phyloP scores from a whole-genome alignment of 148 eudicot genomes.

The Rhododendron kiyosumense region DNA sequence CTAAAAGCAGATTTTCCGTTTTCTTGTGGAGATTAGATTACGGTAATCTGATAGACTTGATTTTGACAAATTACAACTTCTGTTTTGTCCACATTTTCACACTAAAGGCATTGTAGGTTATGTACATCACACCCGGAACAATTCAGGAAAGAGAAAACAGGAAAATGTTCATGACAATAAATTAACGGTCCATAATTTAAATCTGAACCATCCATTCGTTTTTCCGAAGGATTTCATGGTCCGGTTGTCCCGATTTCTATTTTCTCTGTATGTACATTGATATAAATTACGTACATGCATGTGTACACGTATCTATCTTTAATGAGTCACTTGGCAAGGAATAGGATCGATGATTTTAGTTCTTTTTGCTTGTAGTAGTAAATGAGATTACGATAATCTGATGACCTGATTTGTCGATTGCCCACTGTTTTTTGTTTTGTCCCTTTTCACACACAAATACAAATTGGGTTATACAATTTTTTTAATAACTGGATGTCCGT shows the following conservation, averaged over 20 bases:
- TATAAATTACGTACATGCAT: neutral
- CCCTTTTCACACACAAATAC: neutral
- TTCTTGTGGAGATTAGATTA: neutral
- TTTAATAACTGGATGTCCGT: neutral
- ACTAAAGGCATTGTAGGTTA: neutral
- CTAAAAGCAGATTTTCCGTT: neutral
- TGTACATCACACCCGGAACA: neutral
- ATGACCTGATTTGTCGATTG: neutral
- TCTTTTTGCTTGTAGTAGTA: neutral
- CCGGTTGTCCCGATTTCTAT: too few relatives aligned
- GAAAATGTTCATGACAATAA: too few relatives aligned
- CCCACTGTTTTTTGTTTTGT: neutral
- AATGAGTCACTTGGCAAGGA: neutral
- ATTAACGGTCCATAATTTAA: too few relatives aligned
- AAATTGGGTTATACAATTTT: neutral
- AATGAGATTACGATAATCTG: constrained; percentile 3
- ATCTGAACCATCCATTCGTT: too few relatives aligned
- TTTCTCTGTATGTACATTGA: neutral
- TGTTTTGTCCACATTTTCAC: neutral
- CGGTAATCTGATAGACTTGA: neutral
- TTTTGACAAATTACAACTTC: neutral
- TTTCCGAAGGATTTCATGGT: too few relatives aligned
- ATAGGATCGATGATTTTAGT: neutral
- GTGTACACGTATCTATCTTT: neutral
- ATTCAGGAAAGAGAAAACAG: too few relatives aligned